Base-by-base conservation (phyloP, 139 green algal species). In the Asterochloris erici region DNA sequence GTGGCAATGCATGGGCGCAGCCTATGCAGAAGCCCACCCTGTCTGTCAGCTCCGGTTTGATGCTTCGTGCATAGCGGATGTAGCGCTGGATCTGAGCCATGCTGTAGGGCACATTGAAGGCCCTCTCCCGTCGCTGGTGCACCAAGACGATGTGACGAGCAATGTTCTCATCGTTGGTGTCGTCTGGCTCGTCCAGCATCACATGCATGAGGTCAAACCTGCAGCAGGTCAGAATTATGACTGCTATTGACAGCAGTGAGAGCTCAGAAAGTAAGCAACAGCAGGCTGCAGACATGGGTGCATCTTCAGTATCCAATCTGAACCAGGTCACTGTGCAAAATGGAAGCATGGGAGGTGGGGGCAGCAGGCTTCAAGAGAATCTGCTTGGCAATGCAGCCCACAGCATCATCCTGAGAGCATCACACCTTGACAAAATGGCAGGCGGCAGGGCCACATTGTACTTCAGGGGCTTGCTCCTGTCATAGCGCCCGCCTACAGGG, bases 151-250 rank as follows among this genome's bases (percentile, higher is more conserved):
- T 98, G 90, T 98, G 95, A 2, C 68, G 69, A 11, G 94, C 95
- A 71, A 98, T 95, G 74, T 87, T 87, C 15, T 83, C 77, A 84
- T 98, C 95, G 64, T 90, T 83, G 28, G 83, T 83, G 29, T 94
- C 90, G 21, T 95, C 94, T 19, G 93, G 94, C 87, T 98, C 95
- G 82, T 98, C 95, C 47, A 98, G 85, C 95, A 98, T 98, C 28
- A 98, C 92, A 82, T 98, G 95, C 73, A 98, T 88, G 84, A 98
- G 87, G 90, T 98, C 95, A 82, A 98, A 98, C 73, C 95, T 95
- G 86, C 27, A 54, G 38, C 38, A 54, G 2, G 38, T 77, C 78
- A 84, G 19, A 27, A 82, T 64, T 0, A 24, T 24, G 73, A 54
- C 38, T 54, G 6, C 38, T 54, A 10, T 54, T 54, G 38, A 54